These are phyloP conservation scores for Yamadazyma oceani DNA, from an alignment of 1,139 yeast genomes.

Conservation along the genomic window DNA sequence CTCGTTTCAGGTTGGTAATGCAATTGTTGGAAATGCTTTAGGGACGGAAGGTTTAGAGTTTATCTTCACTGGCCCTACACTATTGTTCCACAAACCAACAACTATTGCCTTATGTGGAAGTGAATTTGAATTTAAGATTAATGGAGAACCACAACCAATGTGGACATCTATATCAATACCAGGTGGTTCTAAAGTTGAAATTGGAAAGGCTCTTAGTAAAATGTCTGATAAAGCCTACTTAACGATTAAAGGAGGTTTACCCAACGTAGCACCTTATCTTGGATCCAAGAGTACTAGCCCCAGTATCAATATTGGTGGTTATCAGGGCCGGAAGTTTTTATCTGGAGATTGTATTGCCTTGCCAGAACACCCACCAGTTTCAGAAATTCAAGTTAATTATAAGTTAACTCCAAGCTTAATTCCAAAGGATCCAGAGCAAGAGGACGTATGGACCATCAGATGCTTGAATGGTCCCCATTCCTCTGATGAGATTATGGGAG, in stretches of 20 bases:
- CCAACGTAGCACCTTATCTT: conserved; percentile 6
- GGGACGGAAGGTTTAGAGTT: conserved; percentile 6
- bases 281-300: conserved; percentile 9
- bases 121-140: conserved; percentile 5
- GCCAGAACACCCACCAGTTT: neutral
- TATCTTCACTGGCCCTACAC: conserved; percentile 6
- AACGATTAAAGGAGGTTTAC: conserved; percentile 7
- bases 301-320: conserved; percentile 7
- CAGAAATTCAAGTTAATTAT: neutral
- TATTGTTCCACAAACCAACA: conserved; percentile 6
- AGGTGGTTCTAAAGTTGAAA: conserved; percentile 4
- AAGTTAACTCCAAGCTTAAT: conserved; percentile 1
- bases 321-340: conserved; percentile 8
- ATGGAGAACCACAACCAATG: conserved; percentile 5
- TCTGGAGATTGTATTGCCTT: conserved; percentile 7
- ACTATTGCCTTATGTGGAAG: conserved; percentile 7
- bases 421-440: conserved; percentile 1
- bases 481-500: conserved; percentile 5
- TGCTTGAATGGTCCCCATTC: conserved; percentile 9
- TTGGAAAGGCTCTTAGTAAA: conserved; percentile 1
- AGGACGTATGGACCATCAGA: conserved; percentile 2
- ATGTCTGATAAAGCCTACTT: conserved; percentile 6
- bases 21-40: conserved; percentile 7
- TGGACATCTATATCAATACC: conserved; percentile 6
- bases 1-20: conserved; percentile 6